Conservation (phyloP, 768 basidiomycete species). For the Infundibulicybe gibba region DNA sequence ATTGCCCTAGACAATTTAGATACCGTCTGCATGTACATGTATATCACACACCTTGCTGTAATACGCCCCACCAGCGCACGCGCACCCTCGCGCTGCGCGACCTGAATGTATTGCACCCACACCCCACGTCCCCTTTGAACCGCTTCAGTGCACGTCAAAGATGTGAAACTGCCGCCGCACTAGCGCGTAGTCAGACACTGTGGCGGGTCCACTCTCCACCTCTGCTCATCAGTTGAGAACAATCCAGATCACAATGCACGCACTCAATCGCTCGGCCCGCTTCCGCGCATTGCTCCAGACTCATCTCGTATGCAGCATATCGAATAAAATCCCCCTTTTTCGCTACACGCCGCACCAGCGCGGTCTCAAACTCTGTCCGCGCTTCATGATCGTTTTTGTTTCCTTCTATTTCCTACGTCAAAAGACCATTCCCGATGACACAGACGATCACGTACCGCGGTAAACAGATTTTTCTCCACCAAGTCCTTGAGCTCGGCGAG, state of each 20-base stretch:
- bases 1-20: slow-evolving; percentile 47
- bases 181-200: slow-evolving; percentile 82
- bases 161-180: slow-evolving; percentile 85
- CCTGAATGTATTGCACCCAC: slow-evolving; percentile 87
- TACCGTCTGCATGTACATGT: not conserved
- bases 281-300: slow-evolving; percentile 81
- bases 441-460: slow-evolving; percentile 46
- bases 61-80: slow-evolving; percentile 77
- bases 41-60: slow-evolving; percentile 62
- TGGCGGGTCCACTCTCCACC: slow-evolving; percentile 43
- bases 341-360: slow-evolving; percentile 78
- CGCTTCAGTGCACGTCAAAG: slow-evolving; percentile 82
- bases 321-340: slow-evolving; percentile 87
- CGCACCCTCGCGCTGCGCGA: slow-evolving; percentile 80
- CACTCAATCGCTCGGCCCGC: slow-evolving; percentile 69
- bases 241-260: slow-evolving; percentile 12
- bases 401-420: slow-evolving; percentile 49
- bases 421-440: not conserved
- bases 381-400: slow-evolving; percentile 80
- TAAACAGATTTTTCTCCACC: slow-evolving; percentile 81
- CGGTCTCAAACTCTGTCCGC: slow-evolving; percentile 81
- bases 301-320: slow-evolving; percentile 92
- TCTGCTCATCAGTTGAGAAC: slow-evolving; percentile 23
- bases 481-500: slow-evolving; percentile 95
- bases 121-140: slow-evolving; percentile 85